Evolutionary conservation across 176 grass and related monocot genomes (phyloP).

Genomic region (Guadua angustifolia): DNA sequence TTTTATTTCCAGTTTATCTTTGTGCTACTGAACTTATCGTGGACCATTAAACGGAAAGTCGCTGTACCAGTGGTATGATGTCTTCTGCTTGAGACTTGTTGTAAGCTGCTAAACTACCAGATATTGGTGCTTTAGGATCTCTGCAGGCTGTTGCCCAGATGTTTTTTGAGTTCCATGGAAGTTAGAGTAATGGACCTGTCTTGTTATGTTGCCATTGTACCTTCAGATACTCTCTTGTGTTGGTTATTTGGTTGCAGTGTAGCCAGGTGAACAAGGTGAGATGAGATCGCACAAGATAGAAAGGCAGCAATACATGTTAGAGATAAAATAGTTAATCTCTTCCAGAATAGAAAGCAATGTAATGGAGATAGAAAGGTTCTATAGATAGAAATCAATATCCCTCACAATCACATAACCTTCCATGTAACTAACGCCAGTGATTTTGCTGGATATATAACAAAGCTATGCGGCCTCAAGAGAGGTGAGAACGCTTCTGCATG

Average conservation of each 20-base stretch:
- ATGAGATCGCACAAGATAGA: background rate
- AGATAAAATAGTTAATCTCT: too few relatives aligned
- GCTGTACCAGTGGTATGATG: background rate
- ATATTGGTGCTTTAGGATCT: conserved; percentile 27
- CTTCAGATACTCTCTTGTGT: too few relatives aligned
- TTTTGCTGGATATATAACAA: too few relatives aligned
- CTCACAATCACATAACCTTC: too few relatives aligned
- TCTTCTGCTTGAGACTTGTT: conserved; percentile 13
- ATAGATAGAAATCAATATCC: too few relatives aligned
- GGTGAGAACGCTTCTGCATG: too few relatives aligned
- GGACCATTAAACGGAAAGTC: background rate
- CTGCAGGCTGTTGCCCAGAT: background rate
- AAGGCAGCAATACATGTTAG: background rate
- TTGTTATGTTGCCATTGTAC: background rate
- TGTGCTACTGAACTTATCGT: background rate
- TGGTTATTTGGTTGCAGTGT: background rate
- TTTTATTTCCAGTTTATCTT: background rate
- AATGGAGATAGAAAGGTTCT: too few relatives aligned
- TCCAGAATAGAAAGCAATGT: too few relatives aligned
- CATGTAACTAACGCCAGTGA: too few relatives aligned
- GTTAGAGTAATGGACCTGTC: background rate
- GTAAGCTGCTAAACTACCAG: conserved; percentile 11
- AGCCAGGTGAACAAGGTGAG: background rate
- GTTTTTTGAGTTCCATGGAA: background rate
- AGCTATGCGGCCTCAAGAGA: too few relatives aligned